These are phyloP conservation scores for Yamadazyma takamatsuzukensis DNA, from an alignment of 805 yeast genomes.

Conservation along the genomic window DNA sequence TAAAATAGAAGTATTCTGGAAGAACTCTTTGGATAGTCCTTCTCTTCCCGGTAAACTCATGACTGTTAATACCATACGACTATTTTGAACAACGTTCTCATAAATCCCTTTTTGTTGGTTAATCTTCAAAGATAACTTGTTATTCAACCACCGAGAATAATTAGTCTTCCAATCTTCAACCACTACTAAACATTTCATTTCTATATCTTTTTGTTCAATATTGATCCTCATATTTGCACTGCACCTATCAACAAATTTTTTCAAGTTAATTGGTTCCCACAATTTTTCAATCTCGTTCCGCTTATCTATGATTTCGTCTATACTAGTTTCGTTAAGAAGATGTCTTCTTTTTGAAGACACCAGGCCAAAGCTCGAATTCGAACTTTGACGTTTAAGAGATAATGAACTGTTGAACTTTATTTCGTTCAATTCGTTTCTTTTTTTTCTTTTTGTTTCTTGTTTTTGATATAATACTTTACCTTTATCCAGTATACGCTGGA, in stretches of 20 bases:
- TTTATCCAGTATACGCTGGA: slow-evolving; percentile 27
- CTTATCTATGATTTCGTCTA: slow-evolving; percentile 18
- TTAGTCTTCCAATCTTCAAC: slow-evolving; percentile 47
- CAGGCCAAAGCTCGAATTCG: slow-evolving; percentile 10
- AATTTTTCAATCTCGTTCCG: slow-evolving; percentile 34
- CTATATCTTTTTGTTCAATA: slow-evolving; percentile 17
- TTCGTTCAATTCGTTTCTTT: slow-evolving; percentile 31
- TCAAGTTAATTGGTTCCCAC: slow-evolving; percentile 48
- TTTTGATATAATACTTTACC: slow-evolving; percentile 23
- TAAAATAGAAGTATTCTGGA: slow-evolving; percentile 39
- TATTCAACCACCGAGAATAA: slow-evolving; percentile 48
- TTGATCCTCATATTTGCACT: slow-evolving; percentile 22
- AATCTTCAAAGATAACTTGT: slow-evolving; percentile 38
- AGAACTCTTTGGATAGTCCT: slow-evolving; percentile 32
- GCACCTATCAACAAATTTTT: slow-evolving; percentile 25
- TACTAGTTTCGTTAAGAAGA: slow-evolving; percentile 11
- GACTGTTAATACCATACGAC: slow-evolving; percentile 29
- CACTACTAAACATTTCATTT: slow-evolving; percentile 37
- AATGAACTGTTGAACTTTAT: slow-evolving; percentile 13
- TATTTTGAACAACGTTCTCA: slow-evolving; percentile 19
- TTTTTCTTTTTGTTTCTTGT: slow-evolving; percentile 15
- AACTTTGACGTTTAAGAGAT: slow-evolving; percentile 15
- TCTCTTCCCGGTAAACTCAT: slow-evolving; percentile 40
- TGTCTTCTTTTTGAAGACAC: slow-evolving; percentile 8
- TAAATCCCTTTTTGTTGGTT: slow-evolving; percentile 24